These are phyloP conservation scores for Solanum medicagineum DNA, from an alignment of 257 asterid genomes.

Conservation along the genomic window DNA sequence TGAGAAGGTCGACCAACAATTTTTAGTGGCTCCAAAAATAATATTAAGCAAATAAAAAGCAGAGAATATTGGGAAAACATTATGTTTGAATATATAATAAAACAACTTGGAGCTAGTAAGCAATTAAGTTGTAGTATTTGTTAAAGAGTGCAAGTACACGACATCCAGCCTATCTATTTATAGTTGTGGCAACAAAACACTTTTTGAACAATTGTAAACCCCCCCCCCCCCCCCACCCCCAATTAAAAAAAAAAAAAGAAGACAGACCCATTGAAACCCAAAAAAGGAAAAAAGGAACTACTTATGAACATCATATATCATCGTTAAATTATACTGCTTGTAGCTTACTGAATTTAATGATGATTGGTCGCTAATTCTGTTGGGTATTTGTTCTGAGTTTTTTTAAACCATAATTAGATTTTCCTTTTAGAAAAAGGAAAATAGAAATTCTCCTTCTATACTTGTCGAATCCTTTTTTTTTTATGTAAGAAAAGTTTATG, in stretches of 20 bases:
- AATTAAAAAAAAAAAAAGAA: no score
- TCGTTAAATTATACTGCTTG: no score
- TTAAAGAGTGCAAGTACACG: conserved; percentile 5
- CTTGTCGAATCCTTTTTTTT: no score
- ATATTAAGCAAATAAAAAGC: conserved; percentile 8
- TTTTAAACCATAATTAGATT: no score
- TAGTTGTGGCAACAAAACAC: conserved; percentile 14
- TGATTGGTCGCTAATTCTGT: not conserved
- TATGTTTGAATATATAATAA: conserved; percentile 21
- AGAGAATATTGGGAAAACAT: conserved; percentile 18
- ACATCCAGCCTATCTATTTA: conserved; percentile 32
- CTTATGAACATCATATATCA: no score
- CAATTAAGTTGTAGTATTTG: not conserved
- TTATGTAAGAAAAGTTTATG: no score
- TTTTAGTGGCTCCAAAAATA: conserved; percentile 17
- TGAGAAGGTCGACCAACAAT: conserved; percentile 29
- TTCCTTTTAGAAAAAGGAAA: no score
- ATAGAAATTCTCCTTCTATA: no score
- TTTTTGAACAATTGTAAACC: no score
- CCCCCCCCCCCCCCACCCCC: no score
- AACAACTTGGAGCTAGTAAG: conserved; percentile 5
- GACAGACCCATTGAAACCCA: no score
- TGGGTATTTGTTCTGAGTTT: no score
- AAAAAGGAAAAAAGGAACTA: not conserved
- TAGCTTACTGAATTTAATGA: not conserved